Evolutionary conservation across 1,284 basidiomycete genomes (phyloP).

Genomic region (Somion occarium): DNA sequence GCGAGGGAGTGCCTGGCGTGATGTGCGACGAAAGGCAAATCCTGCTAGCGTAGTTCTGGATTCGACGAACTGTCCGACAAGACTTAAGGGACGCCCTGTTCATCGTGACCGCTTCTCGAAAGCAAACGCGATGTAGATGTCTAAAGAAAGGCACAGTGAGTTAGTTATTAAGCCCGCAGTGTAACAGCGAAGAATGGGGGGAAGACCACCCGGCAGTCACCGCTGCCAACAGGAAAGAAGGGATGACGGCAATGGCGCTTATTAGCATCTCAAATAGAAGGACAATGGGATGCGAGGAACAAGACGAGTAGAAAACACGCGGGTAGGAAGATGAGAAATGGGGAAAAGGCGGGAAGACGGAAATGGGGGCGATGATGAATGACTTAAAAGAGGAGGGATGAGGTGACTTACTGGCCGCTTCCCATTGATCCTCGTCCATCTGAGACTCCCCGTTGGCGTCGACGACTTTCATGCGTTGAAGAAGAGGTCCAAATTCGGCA

Average conservation of each 20-base stretch:
- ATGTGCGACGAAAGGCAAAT: too few relatives aligned
- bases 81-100: too few relatives aligned
- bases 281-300: neutral
- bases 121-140: conserved; percentile 82
- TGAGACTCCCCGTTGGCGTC: conserved; percentile 79
- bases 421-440: conserved; percentile 94
- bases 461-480: conserved; percentile 87
- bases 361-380: neutral
- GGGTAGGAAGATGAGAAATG: neutral
- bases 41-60: too few relatives aligned
- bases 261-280: neutral
- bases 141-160: conserved; percentile 35
- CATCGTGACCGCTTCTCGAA: conserved; percentile 59
- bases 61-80: too few relatives aligned
- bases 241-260: neutral
- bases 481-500: conserved; percentile 71
- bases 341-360: neutral
- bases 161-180: neutral
- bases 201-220: too few relatives aligned
- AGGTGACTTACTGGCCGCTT: conserved; percentile 81
- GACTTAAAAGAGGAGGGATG: neutral
- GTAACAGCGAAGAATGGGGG: neutral
- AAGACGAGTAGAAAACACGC: neutral
- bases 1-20: neutral
- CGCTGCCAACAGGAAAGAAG: neutral